Percentiles rank a stretch among this genome's conserved stretches.
phyloP scores from a whole-genome alignment of 768 basidiomycete species.

The Psilocybe subaeruginosa region DNA sequence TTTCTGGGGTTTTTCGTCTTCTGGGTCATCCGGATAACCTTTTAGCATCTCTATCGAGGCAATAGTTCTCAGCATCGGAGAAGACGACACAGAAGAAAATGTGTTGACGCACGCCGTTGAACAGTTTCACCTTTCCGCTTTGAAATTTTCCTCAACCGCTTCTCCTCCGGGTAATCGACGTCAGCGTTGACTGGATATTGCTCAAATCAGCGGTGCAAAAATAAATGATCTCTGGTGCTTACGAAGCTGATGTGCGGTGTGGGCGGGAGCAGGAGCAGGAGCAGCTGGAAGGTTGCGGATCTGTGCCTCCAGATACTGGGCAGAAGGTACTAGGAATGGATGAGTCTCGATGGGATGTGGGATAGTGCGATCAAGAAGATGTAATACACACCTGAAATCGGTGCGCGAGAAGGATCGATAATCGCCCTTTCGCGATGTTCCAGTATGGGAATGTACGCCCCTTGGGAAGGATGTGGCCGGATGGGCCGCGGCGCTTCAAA shows the following conservation, averaged over 20 bases:
- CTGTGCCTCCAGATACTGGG: constrained; percentile 27
- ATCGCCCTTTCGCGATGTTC: constrained; percentile 21
- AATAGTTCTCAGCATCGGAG: constrained; percentile 1
- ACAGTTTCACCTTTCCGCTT: constrained; percentile 6
- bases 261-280: not conserved
- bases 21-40: constrained; percentile 3
- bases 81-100: not conserved
- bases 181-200: constrained; percentile 7
- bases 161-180: constrained; percentile 17
- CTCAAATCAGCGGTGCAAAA: not conserved
- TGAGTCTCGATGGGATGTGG: constrained; percentile 9
- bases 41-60: not conserved
- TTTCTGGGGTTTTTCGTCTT: not conserved
- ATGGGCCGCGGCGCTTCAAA: constrained; percentile 29
- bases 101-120: constrained; percentile 16
- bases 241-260: not conserved
- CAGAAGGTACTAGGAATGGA: constrained; percentile 24
- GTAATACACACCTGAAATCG: constrained; percentile 24
- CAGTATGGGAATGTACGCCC: constrained; percentile 25
- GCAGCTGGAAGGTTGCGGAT: constrained; percentile 8
- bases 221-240: not conserved
- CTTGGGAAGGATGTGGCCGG: constrained; percentile 32
- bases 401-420: constrained; percentile 21
- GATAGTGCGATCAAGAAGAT: constrained; percentile 8
- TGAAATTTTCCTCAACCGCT: constrained; percentile 3